Evolutionary conservation across 1,139 yeast species (phyloP).

Genomic region (Scheffersomyces segobiensis): DNA sequence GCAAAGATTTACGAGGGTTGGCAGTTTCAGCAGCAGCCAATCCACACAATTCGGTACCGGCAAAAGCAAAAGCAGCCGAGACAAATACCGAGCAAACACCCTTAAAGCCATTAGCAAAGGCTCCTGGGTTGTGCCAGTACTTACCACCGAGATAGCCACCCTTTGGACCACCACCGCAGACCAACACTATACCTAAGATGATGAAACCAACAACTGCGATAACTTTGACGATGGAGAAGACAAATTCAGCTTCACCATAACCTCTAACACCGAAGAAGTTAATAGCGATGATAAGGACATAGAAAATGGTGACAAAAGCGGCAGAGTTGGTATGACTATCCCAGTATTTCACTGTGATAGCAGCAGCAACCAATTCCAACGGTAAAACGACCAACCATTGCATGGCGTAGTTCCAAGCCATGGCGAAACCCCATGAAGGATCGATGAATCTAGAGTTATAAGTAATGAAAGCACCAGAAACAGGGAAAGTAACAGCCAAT

Average conservation of each 20-base stretch:
- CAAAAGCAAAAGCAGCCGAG: slow-evolving; percentile 44
- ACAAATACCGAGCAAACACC: slow-evolving; percentile 45
- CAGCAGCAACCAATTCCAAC: slow-evolving; percentile 67
- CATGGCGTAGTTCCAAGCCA: slow-evolving; percentile 78
- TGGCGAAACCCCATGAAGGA: slow-evolving; percentile 75
- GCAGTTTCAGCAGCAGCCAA: slow-evolving; percentile 46
- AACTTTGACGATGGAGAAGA: slow-evolving; percentile 38
- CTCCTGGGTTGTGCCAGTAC: slow-evolving; percentile 48
- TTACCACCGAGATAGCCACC: slow-evolving; percentile 46
- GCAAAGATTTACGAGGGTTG: slow-evolving; percentile 58
- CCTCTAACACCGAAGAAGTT: slow-evolving; percentile 44
- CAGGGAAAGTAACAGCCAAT: slow-evolving; percentile 75
- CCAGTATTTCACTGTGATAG: slow-evolving; percentile 41
- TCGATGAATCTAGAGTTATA: slow-evolving; percentile 72
- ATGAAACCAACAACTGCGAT: slow-evolving; percentile 40
- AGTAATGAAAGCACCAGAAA: slow-evolving; percentile 76
- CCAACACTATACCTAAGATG: slow-evolving; percentile 40
- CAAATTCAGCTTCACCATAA: slow-evolving; percentile 46
- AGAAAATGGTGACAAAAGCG: slow-evolving; percentile 41
- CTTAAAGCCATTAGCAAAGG: slow-evolving; percentile 42
- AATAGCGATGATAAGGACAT: slow-evolving; percentile 32
- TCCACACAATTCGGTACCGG: slow-evolving; percentile 50
- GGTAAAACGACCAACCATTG: slow-evolving; percentile 82
- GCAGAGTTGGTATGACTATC: slow-evolving; percentile 32
- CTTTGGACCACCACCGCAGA: slow-evolving; percentile 40